Conservation (phyloP, 768 basidiomycete species). For the Gloeophyllum trabeum region DNA sequence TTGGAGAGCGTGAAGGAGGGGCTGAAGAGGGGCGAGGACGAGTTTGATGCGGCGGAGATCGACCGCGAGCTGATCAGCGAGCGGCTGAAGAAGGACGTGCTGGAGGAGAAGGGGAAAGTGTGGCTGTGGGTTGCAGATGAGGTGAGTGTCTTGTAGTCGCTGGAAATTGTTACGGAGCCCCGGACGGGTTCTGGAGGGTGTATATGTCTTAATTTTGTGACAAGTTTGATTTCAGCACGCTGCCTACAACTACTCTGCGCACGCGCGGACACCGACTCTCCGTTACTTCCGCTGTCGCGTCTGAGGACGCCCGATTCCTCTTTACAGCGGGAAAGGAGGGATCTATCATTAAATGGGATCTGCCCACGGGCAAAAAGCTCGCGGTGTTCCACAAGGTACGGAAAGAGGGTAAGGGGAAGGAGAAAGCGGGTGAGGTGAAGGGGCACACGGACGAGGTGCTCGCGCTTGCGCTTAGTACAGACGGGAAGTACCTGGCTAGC, state of each 20-base stretch:
- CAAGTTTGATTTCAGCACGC: constrained; percentile 48
- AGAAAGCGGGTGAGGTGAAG: constrained; percentile 28
- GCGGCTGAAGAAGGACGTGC: constrained; percentile 83
- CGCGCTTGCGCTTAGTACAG: constrained; percentile 71
- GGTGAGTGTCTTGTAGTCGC: constrained; percentile 26
- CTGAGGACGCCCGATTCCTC: constrained; percentile 62
- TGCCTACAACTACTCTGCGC: constrained; percentile 39
- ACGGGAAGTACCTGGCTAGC: constrained; percentile 79
- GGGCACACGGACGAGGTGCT: constrained; percentile 88
- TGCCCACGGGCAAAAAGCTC: constrained; percentile 49
- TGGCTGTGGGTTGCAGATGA: constrained; percentile 71
- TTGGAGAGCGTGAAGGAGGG: constrained; percentile 72
- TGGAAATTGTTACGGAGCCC: not conserved
- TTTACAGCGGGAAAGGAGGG: constrained; percentile 92
- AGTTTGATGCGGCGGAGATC: constrained; percentile 91
- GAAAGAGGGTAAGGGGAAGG: constrained; percentile 44
- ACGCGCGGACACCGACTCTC: constrained; percentile 69
- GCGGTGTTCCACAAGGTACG: constrained; percentile 49
- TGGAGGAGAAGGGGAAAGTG: constrained; percentile 82
- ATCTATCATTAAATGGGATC: constrained; percentile 76
- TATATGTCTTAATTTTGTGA: not conserved
- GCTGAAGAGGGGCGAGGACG: constrained; percentile 73
- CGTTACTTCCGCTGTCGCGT: constrained; percentile 72
- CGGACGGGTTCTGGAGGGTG: not conserved
- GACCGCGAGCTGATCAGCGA: constrained; percentile 89